phyloP scores from a whole-genome alignment of 306 rosid species.

The Astragalus membranaceus region DNA sequence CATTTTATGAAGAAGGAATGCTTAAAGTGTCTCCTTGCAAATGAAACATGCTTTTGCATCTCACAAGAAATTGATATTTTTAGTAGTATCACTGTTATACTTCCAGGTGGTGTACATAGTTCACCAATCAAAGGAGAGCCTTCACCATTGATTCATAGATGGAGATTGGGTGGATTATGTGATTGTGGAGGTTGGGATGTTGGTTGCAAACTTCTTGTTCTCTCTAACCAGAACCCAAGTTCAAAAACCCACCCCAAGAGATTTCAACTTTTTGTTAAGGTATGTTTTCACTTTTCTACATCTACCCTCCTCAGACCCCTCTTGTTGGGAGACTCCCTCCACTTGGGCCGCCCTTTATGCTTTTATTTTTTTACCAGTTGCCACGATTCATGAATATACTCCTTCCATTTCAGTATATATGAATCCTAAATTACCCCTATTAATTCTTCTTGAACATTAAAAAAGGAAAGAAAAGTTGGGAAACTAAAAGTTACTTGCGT shows the following conservation, averaged over 20 bases:
- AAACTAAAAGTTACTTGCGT: too few relatives aligned
- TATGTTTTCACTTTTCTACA: slow-evolving; percentile 28
- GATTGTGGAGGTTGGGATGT: slow-evolving; percentile 99
- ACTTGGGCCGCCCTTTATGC: too few relatives aligned
- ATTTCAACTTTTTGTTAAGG: slow-evolving; percentile 67
- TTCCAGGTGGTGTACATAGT: slow-evolving; percentile 76
- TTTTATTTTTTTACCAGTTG: too few relatives aligned
- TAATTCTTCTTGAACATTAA: too few relatives aligned
- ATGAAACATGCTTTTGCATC: slow-evolving; percentile 34
- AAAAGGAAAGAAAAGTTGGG: too few relatives aligned
- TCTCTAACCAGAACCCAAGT: slow-evolving; percentile 41
- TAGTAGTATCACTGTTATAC: slow-evolving; percentile 45
- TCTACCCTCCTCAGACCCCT: too few relatives aligned
- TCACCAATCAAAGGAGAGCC: slow-evolving; percentile 68
- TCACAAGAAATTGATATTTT: slow-evolving; percentile 32
- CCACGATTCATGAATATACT: too few relatives aligned
- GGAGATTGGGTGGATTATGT: slow-evolving; percentile 77
- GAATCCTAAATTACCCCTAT: too few relatives aligned
- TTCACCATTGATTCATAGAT: slow-evolving; percentile 64
- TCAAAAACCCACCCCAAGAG: slow-evolving; percentile 22
- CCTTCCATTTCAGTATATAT: too few relatives aligned
- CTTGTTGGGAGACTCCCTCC: too few relatives aligned
- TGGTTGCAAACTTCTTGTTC: slow-evolving; percentile 80
- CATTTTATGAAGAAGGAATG: slow-evolving; percentile 27
- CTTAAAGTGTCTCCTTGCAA: slow-evolving; percentile 32